A percentile compares a stretch with the other conserved stretches of the same genome.
Evolutionary conservation across 768 basidiomycete species (phyloP).

Genomic region (Mycena olivaceomarginata): DNA sequence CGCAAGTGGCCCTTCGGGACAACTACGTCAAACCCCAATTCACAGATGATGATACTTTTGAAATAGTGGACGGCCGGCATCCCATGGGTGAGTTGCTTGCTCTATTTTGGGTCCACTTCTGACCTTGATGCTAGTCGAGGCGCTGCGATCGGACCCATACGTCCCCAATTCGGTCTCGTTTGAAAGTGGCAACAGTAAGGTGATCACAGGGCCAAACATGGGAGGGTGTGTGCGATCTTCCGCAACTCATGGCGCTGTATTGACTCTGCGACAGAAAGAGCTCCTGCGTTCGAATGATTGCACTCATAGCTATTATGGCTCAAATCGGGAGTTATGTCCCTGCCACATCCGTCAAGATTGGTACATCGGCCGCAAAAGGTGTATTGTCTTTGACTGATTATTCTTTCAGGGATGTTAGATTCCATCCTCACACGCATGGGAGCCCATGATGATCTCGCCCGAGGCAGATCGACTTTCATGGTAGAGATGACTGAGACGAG

Average conservation of each 20-base stretch:
- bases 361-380: conserved; percentile 47
- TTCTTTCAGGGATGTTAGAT: conserved; percentile 66
- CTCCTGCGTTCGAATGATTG: conserved; percentile 87
- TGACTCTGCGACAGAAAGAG: conserved; percentile 76
- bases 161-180: conserved; percentile 84
- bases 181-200: conserved; percentile 78
- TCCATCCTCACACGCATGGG: conserved; percentile 94
- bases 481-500: conserved; percentile 96
- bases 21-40: conserved; percentile 90
- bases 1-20: conserved; percentile 83
- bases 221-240: conserved; percentile 69
- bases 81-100: conserved; percentile 75
- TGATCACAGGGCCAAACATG: conserved; percentile 93
- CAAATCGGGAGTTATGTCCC: conserved; percentile 98
- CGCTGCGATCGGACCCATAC: conserved; percentile 85
- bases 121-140: conserved; percentile 68
- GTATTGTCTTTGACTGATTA: neutral
- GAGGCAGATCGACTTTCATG: conserved; percentile 97
- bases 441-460: conserved; percentile 91
- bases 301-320: conserved; percentile 86
- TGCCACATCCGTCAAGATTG: conserved; percentile 81
- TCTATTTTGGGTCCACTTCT: neutral
- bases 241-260: neutral
- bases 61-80: conserved; percentile 91
- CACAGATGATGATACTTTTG: conserved; percentile 73